phyloP scores from a whole-genome alignment of 305 asterid genomes.

The Fraxinus greggii region DNA sequence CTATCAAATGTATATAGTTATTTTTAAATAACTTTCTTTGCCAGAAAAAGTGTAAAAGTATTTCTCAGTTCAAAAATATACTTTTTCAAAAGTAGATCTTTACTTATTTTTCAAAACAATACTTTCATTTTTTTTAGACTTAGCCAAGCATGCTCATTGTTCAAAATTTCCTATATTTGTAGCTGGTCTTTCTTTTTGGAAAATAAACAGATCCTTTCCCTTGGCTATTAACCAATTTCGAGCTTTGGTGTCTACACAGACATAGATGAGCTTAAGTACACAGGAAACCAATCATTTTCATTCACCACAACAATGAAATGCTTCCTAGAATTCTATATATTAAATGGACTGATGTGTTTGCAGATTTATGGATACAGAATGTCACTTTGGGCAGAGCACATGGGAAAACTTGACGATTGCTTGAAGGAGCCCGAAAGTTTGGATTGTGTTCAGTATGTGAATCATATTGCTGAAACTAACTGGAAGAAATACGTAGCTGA shows the following conservation, averaged over 20 bases:
- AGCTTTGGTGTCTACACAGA: neutral
- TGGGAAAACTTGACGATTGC: slow-evolving; percentile 46
- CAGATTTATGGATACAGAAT: slow-evolving; percentile 81
- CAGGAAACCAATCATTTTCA: neutral
- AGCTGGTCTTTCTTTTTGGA: neutral
- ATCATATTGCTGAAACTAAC: slow-evolving; percentile 59
- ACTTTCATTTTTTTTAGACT: neutral
- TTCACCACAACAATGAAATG: neutral
- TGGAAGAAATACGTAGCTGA: slow-evolving; percentile 64
- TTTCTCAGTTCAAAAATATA: neutral
- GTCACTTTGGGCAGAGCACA: slow-evolving; percentile 96
- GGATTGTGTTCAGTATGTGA: slow-evolving; percentile 59
- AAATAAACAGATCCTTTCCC: neutral
- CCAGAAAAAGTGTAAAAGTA: neutral
- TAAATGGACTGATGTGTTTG: neutral
- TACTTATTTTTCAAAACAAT: neutral
- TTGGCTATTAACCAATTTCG: neutral
- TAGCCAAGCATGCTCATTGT: neutral
- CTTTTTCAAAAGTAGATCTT: neutral
- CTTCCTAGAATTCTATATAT: neutral
- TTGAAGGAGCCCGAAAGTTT: slow-evolving; percentile 48
- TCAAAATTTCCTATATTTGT: neutral
- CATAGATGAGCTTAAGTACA: neutral
- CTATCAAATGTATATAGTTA: neutral
- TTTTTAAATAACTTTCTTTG: neutral